A percentile compares a stretch with the other conserved stretches of the same genome.
These are phyloP conservation scores for Echinosophora koreensis DNA, from an alignment of 306 rosid genomes.

Conservation along the genomic window DNA sequence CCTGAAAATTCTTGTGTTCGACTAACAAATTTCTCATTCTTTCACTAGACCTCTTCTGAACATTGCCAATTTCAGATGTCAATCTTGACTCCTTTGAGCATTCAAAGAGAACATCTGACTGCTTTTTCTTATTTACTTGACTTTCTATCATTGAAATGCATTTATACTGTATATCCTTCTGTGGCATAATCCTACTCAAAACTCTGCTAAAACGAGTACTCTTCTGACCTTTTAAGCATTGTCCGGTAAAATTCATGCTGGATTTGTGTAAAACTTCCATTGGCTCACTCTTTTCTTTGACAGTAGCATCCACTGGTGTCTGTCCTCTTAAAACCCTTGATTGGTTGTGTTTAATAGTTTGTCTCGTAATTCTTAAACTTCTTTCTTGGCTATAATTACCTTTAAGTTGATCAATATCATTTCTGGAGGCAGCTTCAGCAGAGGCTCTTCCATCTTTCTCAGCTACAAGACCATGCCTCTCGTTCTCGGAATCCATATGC, in stretches of 20 bases:
- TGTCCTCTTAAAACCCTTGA: constrained; percentile 7
- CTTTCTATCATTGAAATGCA: constrained; percentile 36
- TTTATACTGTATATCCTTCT: constrained; percentile 26
- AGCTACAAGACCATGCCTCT: constrained; percentile 37
- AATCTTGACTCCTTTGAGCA: constrained; percentile 37
- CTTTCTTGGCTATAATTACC: not conserved
- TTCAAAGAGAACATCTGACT: constrained; percentile 14
- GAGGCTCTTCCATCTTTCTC: constrained; percentile 27
- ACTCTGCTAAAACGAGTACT: constrained; percentile 29
- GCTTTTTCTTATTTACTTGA: constrained; percentile 34
- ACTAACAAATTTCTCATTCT: constrained; percentile 44
- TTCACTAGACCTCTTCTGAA: constrained; percentile 49
- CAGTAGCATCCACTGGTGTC: not conserved
- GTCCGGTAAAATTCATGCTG: constrained; percentile 16
- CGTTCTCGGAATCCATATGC: constrained; percentile 32
- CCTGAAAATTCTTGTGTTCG: constrained; percentile 21
- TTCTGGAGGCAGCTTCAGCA: constrained; percentile 18
- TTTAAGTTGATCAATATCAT: constrained; percentile 29
- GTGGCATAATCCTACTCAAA: constrained; percentile 45
- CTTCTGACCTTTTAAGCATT: constrained; percentile 35
- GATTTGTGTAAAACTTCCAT: not conserved
- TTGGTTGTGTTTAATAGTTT: not conserved
- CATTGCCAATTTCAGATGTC: constrained; percentile 21
- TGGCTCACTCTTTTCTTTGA: constrained; percentile 22
- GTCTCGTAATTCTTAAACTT: constrained; percentile 22